These are phyloP conservation scores for Chlorella vulgaris DNA, from an alignment of 139 green algal genomes.

Conservation along the genomic window DNA sequence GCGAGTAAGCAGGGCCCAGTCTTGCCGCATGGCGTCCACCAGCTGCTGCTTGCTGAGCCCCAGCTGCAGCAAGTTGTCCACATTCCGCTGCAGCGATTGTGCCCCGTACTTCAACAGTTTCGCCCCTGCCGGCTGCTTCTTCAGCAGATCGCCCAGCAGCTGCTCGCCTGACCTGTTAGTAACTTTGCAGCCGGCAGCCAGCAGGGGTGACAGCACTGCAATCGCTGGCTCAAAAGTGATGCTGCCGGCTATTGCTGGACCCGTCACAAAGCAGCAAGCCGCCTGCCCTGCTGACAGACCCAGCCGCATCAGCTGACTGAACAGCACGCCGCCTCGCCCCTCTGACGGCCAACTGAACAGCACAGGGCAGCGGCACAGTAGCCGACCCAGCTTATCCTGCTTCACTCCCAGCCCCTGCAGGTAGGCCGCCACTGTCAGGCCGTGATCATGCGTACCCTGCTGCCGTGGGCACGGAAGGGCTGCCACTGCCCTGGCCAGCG, in stretches of 20 bases:
- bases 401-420: not conserved
- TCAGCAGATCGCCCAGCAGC: not conserved
- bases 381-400: not conserved
- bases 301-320: no score
- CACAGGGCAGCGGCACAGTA: not conserved
- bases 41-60: no score
- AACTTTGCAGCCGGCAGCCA: no score
- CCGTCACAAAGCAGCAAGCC: not conserved
- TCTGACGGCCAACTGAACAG: not conserved
- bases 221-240: not conserved
- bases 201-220: not conserved
- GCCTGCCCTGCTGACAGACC: no score
- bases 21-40: not conserved
- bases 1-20: not conserved
- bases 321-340: not conserved
- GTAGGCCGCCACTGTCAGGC: no score
- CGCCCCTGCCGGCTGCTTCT: not conserved
- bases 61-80: not conserved
- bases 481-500: not conserved
- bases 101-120: not conserved
- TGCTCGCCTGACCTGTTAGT: no score
- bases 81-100: not conserved
- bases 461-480: not conserved
- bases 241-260: not conserved
- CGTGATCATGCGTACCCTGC: not conserved